Evolutionary conservation across 352 stramenopile genomes (phyloP), one percentile per base, ranked within the genome.

Genomic region (Thalassiosira pacifica): DNA sequence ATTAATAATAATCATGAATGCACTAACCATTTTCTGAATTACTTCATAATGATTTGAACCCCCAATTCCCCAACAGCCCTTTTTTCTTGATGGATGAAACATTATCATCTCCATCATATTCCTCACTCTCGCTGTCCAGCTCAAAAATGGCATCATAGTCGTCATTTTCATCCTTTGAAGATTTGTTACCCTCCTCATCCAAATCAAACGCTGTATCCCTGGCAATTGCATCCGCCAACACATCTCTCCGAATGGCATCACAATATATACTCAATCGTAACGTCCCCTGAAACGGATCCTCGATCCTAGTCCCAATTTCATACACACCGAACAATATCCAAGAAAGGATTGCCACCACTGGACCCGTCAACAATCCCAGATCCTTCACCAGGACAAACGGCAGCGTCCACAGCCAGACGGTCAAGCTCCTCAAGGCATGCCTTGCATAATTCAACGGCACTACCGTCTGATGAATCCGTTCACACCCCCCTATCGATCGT

Each of bases 291-390:
- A 97, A 97, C 9, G 94, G 94, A 90, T 97, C 93, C 87, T 97
- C 94, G 73, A 97, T 97, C 6, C 90, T 86, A 52, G 93, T 89
- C 8, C 94, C 94, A 82, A 97, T 97, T 83, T 97, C 93, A 76
- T 96, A 96, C 1, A 97, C 91, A 29, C 93, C 93, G 87, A 96
- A 97, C 22, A 97, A 75, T 42, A 95, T 90, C 95, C 95, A 97
- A 31, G 92, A 91, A 18, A 96, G 83, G 9, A 96, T 72, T 40
- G 87, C 90, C 4, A 96, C 70, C 19, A 91, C 83, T 0, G 91
- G 91, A 29, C 87, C 92, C 11, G 90, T 95, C 8, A 92, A 45
- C 16, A 96, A 74, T 40, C 93, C 90, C 29, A 97, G 79, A 60
- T 95, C 88, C 37, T 88, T 86, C 13, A 94, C 90, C 6, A 97